A percentile compares a stretch with the other conserved stretches of the same genome.
phyloP scores from a whole-genome alignment of 1,284 basidiomycete genomes.

The Irpex rosettiformis region DNA sequence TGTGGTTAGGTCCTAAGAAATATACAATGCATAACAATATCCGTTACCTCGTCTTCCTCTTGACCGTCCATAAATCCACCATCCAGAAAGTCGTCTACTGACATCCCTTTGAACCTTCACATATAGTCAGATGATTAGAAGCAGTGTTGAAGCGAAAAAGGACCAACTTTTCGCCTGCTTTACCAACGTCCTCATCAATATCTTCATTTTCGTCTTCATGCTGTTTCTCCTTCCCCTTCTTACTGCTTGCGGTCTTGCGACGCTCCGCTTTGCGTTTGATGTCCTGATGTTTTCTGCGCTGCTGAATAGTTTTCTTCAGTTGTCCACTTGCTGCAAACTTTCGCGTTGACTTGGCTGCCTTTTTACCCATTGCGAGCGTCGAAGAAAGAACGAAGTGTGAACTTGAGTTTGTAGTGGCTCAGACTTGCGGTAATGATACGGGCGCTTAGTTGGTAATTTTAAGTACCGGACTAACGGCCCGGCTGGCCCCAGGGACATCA shows the following conservation, averaged over 20 bases:
- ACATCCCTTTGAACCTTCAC: conserved; percentile 49
- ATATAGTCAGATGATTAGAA: conserved; percentile 5
- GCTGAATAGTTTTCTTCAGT: conserved; percentile 81
- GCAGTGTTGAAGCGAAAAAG: conserved; percentile 19
- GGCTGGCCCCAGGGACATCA: too few species aligned
- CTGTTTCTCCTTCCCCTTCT: conserved; percentile 37
- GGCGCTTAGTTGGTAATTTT: neutral
- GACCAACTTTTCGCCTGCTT: conserved; percentile 31
- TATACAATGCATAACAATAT: neutral
- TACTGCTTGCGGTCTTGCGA: conserved; percentile 41
- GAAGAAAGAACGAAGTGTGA: neutral
- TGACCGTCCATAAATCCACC: conserved; percentile 71
- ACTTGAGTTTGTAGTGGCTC: too few species aligned
- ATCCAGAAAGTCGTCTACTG: conserved; percentile 80
- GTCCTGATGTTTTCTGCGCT: conserved; percentile 74
- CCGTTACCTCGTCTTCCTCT: conserved; percentile 42
- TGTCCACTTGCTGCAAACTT: conserved; percentile 88
- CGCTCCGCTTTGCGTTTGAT: conserved; percentile 68
- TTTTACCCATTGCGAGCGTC: conserved; percentile 50
- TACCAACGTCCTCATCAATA: conserved; percentile 34
- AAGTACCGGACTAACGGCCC: too few species aligned
- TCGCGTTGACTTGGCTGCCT: conserved; percentile 71
- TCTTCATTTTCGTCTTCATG: conserved; percentile 34
- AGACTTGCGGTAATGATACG: too few species aligned
- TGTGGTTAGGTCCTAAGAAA: neutral